These are phyloP conservation scores for Aureobasidium leucospermi DNA, from an alignment of 2,329 filamentous ascomycete species.

Conservation along the genomic window DNA sequence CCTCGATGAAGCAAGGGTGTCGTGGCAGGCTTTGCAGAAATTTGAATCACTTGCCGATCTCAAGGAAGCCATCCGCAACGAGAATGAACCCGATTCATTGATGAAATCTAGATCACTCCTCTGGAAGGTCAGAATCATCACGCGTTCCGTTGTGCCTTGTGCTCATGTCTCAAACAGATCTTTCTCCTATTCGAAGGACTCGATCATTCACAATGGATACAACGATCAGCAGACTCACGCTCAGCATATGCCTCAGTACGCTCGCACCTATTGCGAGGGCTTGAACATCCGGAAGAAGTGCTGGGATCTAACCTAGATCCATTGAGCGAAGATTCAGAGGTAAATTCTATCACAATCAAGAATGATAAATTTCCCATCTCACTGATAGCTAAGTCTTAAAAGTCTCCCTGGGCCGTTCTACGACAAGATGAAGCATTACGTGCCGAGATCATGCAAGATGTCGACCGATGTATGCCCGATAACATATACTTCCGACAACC, in stretches of 20 bases:
- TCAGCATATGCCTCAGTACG: slow-evolving; percentile 65
- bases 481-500: slow-evolving; percentile 82
- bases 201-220: slow-evolving; percentile 60
- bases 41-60: slow-evolving; percentile 24
- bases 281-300: slow-evolving; percentile 71
- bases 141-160: too few relatives aligned
- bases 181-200: slow-evolving; percentile 72
- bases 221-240: slow-evolving; percentile 60
- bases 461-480: slow-evolving; percentile 82
- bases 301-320: slow-evolving; percentile 70
- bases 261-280: slow-evolving; percentile 70
- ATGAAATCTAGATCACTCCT: slow-evolving; percentile 61
- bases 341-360: slow-evolving; percentile 30
- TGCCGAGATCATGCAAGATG: slow-evolving; percentile 88
- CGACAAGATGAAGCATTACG: slow-evolving; percentile 77
- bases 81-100: slow-evolving; percentile 14
- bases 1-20: slow-evolving; percentile 24
- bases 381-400: slow-evolving; percentile 42
- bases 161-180: slow-evolving; percentile 42
- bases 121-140: slow-evolving; percentile 63
- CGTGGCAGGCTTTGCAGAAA: slow-evolving; percentile 27
- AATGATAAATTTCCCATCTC: slow-evolving; percentile 25
- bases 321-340: slow-evolving; percentile 70
- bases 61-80: slow-evolving; percentile 23
- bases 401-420: slow-evolving; percentile 89